phyloP scores from a whole-genome alignment of 192 early-diverging fungal genomes.

The Rhizoclosmatium globosum region DNA sequence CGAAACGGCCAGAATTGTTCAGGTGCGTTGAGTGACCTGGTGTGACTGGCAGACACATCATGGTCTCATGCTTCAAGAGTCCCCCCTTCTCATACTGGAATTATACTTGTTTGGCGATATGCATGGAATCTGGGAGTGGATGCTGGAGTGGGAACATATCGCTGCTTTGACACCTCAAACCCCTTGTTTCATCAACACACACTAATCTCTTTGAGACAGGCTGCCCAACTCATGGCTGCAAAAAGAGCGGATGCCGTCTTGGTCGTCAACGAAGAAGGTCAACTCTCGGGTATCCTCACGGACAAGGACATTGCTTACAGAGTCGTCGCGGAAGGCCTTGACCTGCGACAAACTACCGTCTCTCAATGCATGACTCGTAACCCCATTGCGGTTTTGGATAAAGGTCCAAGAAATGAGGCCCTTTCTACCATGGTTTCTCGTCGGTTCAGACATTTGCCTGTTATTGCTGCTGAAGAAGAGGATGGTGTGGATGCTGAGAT shows the following conservation, averaged over 20 bases:
- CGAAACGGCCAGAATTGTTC: conserved; percentile 61
- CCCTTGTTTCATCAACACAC: not conserved
- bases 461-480: conserved; percentile 46
- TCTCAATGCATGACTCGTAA: conserved; percentile 90
- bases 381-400: conserved; percentile 84
- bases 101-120: not conserved
- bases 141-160: too few species aligned
- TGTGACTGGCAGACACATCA: not conserved
- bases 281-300: conserved; percentile 94
- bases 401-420: conserved; percentile 53
- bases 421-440: conserved; percentile 58
- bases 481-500: conserved; percentile 41
- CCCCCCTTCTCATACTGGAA: too few species aligned
- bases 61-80: not conserved
- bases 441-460: conserved; percentile 59
- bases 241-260: conserved; percentile 95
- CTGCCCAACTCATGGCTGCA: conserved; percentile 85
- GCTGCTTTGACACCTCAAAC: too few species aligned
- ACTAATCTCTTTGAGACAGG: too few species aligned
- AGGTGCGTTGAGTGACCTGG: conserved; percentile 31
- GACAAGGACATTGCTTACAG: conserved; percentile 97
- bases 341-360: conserved; percentile 64
- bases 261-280: conserved; percentile 92
- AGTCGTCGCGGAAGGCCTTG: conserved; percentile 81
- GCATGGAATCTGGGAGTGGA: not conserved